A percentile compares a stretch with the other conserved stretches of the same genome.
Conservation (phyloP, 768 basidiomycete genomes). For the Tricholoma sp. region DNA sequence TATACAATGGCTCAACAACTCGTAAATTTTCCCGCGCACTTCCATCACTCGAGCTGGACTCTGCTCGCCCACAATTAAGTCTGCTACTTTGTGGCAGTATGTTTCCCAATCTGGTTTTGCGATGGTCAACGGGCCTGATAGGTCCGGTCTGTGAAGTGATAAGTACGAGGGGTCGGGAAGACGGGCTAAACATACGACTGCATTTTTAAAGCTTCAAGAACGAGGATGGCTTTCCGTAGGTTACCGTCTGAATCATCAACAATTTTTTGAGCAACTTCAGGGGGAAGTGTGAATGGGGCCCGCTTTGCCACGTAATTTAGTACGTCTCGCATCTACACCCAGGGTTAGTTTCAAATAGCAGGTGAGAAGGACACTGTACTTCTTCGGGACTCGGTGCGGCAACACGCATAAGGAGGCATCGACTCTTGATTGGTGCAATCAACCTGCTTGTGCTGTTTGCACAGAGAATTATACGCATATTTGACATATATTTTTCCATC, state of each 20-base stretch:
- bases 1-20: slow-evolving; percentile 94
- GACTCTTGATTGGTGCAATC: slow-evolving; percentile 94
- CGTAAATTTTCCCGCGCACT: slow-evolving; percentile 90
- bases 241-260: slow-evolving; percentile 83
- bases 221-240: slow-evolving; percentile 89
- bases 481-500: slow-evolving; percentile 99
- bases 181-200: slow-evolving; percentile 65
- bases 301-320: slow-evolving; percentile 75
- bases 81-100: slow-evolving; percentile 89
- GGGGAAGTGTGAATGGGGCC: slow-evolving; percentile 78
- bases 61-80: slow-evolving; percentile 86
- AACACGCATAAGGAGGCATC: slow-evolving; percentile 90
- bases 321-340: slow-evolving; percentile 69
- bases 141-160: slow-evolving; percentile 59
- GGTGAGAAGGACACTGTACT: slow-evolving; percentile 33
- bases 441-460: slow-evolving; percentile 93
- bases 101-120: slow-evolving; percentile 99
- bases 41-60: slow-evolving; percentile 86
- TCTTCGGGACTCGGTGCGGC: slow-evolving; percentile 79
- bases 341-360: not conserved
- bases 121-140: slow-evolving; percentile 72
- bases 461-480: slow-evolving; percentile 94
- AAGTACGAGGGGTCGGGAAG: not conserved
- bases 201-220: slow-evolving; percentile 95
- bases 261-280: slow-evolving; percentile 70